A percentile compares a stretch with the other conserved stretches of the same genome.
phyloP scores from a whole-genome alignment of 176 grass and related monocot species.

The Carex parvula region DNA sequence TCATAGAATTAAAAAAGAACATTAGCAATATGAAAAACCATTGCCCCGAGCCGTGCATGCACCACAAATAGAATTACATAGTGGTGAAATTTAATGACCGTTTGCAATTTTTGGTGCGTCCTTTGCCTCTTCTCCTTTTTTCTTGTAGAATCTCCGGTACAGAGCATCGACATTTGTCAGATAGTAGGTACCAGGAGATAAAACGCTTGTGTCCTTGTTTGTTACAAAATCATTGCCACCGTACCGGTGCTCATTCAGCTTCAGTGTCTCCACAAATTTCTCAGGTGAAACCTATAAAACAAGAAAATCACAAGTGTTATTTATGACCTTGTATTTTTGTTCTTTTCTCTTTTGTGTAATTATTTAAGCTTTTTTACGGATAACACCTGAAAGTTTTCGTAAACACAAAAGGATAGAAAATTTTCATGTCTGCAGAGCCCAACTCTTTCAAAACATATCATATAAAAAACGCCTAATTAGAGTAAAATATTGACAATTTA shows the following conservation, averaged over 20 bases:
- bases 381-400: background rate
- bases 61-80: conserved; percentile 2
- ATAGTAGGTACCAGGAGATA: conserved; percentile 66
- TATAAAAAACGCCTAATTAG: background rate
- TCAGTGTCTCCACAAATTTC: conserved; percentile 66
- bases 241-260: conserved; percentile 74
- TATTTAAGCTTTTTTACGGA: background rate
- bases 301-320: conserved; percentile 4
- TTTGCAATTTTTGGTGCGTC: conserved; percentile 23
- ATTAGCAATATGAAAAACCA: conserved; percentile 28
- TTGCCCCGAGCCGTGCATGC: background rate
- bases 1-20: conserved; percentile 18
- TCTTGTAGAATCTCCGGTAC: conserved; percentile 71
- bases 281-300: conserved; percentile 45
- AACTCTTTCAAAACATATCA: background rate
- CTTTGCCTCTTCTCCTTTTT: conserved; percentile 23
- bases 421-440: background rate
- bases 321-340: background rate
- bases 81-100: conserved; percentile 25
- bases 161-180: conserved; percentile 77
- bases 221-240: conserved; percentile 77
- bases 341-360: background rate
- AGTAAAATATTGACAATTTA: background rate
- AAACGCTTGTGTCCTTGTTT: conserved; percentile 41
- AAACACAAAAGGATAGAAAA: background rate